Conservation (phyloP, 2,329 filamentous ascomycete species). For the Curvularia sp. region DNA sequence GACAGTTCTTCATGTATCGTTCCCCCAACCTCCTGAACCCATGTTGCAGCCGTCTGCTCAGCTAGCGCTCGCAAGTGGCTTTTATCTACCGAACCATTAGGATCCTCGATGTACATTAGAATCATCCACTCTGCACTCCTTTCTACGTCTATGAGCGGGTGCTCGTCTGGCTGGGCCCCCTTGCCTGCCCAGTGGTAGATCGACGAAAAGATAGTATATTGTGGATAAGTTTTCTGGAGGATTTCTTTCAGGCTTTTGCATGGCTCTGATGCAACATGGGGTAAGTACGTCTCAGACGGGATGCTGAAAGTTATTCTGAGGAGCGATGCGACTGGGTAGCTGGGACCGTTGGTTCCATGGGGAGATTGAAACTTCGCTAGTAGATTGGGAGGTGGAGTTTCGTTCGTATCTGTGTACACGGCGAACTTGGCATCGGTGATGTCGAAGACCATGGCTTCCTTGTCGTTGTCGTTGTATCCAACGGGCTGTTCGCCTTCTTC, state of each 20-base stretch:
- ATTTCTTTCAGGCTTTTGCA: neutral
- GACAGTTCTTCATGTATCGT: too few relatives aligned
- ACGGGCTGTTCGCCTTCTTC: neutral
- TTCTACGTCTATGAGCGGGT: constrained; percentile 20
- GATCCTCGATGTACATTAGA: neutral
- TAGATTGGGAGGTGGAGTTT: neutral
- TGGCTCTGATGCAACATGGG: too few relatives aligned
- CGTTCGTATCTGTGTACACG: constrained; percentile 3
- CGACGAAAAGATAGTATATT: neutral
- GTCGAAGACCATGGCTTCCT: constrained; percentile 5
- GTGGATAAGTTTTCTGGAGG: neutral
- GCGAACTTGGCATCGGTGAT: constrained; percentile 8
- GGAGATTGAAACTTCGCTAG: neutral
- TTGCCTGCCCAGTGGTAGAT: constrained; percentile 20
- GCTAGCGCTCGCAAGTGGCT: too few relatives aligned
- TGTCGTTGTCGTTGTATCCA: neutral
- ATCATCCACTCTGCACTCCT: constrained; percentile 21
- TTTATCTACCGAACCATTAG: neutral
- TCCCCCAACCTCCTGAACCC: too few relatives aligned
- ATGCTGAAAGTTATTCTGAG: neutral
- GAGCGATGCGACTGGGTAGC: too few relatives aligned
- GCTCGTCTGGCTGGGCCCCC: constrained; percentile 26
- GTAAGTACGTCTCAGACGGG: too few relatives aligned
- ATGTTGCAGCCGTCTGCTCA: too few relatives aligned
- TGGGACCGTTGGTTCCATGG: too few relatives aligned